A percentile compares a stretch with the other conserved stretches of the same genome.
phyloP scores from a whole-genome alignment of 2,329 filamentous ascomycete species.

The Alternaria burnsii region DNA sequence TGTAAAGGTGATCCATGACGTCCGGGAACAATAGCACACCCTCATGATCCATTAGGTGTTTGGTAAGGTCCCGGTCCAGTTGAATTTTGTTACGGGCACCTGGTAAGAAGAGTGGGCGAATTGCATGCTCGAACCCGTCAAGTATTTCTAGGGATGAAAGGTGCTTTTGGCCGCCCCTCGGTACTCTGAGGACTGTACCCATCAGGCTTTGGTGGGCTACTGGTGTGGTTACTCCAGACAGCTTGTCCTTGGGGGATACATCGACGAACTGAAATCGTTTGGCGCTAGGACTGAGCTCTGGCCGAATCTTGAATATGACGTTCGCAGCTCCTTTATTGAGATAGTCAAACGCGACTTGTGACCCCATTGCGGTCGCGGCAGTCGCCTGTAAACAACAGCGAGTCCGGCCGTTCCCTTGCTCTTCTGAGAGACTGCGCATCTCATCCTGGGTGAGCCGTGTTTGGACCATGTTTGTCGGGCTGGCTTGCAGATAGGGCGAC shows the following conservation, averaged over 20 bases:
- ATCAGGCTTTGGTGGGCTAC: conserved; percentile 19
- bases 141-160: conserved; percentile 36
- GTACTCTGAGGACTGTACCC: conserved; percentile 41
- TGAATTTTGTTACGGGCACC: conserved; percentile 11
- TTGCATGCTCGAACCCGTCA: conserved; percentile 35
- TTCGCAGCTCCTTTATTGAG: conserved; percentile 49
- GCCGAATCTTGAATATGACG: conserved; percentile 40
- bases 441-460: conserved; percentile 18
- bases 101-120: conserved; percentile 40
- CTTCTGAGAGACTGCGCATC: conserved; percentile 14
- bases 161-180: conserved; percentile 41
- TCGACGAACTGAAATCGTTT: conserved; percentile 29
- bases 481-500: background rate
- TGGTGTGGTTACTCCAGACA: conserved; percentile 9
- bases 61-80: conserved; percentile 16
- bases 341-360: conserved; percentile 31
- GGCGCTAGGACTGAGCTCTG: conserved; percentile 8
- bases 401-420: conserved; percentile 9
- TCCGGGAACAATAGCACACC: conserved; percentile 23
- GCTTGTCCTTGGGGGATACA: conserved; percentile 8
- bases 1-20: conserved; percentile 23
- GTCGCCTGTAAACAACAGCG: conserved; percentile 26
- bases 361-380: conserved; percentile 5
- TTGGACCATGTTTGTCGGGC: conserved; percentile 8
- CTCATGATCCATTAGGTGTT: conserved; percentile 33